Base-by-base conservation (phyloP, 2,329 filamentous ascomycete genomes). In the Akanthomyces dipterigenus region DNA sequence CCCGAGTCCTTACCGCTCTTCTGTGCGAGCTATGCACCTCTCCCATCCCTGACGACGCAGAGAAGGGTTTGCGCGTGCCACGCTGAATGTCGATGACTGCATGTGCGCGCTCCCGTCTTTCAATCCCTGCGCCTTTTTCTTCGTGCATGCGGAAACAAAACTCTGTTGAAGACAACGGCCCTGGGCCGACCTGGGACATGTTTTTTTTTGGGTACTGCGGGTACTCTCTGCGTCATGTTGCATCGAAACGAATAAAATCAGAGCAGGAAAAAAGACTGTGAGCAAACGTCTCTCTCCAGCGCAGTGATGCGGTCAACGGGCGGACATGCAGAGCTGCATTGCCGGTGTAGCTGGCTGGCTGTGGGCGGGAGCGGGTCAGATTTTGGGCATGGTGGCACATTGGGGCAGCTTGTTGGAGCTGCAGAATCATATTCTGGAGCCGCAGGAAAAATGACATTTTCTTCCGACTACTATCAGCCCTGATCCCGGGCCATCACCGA, bases 291-390 rank as follows among this genome's bases (percentile, higher is more conserved):
- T 43, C 18, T 43, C 4, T 5, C 24, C 55, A 50, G 55, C 46
- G 34, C 34, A 42, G 46, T 20, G 20, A 40, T 59, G 55, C 55
- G 46, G 46, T 59, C 45, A 59, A 59, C 45, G 36, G 46, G 55
- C 34, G 34, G 55, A 38, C 36, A 59, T 50, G 46, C 45, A 50
- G 24, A 51, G 55, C 55, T 51, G 46, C 46, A 43, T 57, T 57
- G 43, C 55, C 55, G 55, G 31, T 48, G 55, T 38, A 46, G 55
- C 28, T 46, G n/a, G 28, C 28, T 31, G 28, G 5, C 31, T 50
- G 46, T 59, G 34, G 24, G 24, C 36, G 45, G 24, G 36, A 51
- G 34, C 55, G 55, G 55, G 55, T 43, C 45, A 38, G 55, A 38
- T 42, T 38, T 34, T 26, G 42, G 3, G 26, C 26, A 48, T 38